Conservation (phyloP, 2,329 filamentous ascomycete species). For the Exophiala calicioides region DNA sequence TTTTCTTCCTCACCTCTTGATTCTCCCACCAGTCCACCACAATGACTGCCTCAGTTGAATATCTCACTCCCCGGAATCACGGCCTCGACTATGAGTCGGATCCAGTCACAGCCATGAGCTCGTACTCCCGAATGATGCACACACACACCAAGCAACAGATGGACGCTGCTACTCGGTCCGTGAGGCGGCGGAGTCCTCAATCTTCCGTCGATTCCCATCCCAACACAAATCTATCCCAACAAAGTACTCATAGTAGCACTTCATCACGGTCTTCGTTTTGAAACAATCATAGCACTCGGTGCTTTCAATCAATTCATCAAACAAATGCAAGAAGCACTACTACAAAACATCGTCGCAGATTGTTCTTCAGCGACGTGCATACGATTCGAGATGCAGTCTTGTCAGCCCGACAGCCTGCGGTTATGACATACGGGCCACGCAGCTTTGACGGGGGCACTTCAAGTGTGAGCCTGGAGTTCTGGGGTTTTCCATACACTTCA, state of each 20-base stretch:
- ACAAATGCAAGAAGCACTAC: too few relatives aligned
- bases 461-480: too few relatives aligned
- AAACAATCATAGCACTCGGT: too few relatives aligned
- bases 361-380: too few relatives aligned
- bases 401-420: too few relatives aligned
- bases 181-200: constrained; percentile 38
- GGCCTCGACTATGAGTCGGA: constrained; percentile 28
- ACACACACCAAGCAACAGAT: constrained; percentile 67
- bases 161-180: constrained; percentile 56
- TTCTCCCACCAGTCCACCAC: constrained; percentile 2
- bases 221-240: constrained; percentile 12
- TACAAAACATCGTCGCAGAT: too few relatives aligned
- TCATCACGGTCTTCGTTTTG: constrained; percentile 29
- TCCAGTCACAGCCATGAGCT: constrained; percentile 29
- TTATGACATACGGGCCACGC: too few relatives aligned
- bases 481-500: too few relatives aligned
- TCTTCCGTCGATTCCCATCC: constrained; percentile 23
- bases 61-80: constrained; percentile 21
- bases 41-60: constrained; percentile 31
- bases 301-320: too few relatives aligned
- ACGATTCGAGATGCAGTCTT: too few relatives aligned
- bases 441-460: too few relatives aligned
- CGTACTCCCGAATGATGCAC: constrained; percentile 63
- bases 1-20: neutral
- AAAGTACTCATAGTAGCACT: constrained; percentile 23